Evolutionary conservation across 2,329 filamentous ascomycete species (phyloP).

Genomic region (Camillea tinctor): DNA sequence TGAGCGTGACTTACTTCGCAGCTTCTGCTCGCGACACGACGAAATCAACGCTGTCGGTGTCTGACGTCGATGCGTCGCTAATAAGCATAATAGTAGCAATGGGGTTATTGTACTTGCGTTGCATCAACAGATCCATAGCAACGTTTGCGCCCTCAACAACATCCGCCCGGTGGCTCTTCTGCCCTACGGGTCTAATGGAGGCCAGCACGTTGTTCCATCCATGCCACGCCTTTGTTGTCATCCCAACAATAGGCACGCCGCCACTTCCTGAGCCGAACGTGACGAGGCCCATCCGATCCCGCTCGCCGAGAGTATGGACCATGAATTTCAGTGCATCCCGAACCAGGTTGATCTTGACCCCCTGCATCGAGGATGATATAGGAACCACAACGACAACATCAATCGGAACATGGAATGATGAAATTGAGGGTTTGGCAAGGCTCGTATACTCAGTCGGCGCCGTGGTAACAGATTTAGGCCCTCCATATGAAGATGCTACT

Average conservation of each 20-base stretch:
- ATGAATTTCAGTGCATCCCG: conserved; percentile 91
- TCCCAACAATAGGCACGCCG: conserved; percentile 92
- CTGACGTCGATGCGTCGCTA: conserved; percentile 93
- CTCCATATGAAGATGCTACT: conserved; percentile 77
- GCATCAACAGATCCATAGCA: conserved; percentile 98
- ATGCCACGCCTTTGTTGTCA: conserved; percentile 93
- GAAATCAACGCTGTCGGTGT: conserved; percentile 94
- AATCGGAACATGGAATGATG: conserved; percentile 79
- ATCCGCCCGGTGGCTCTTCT: conserved; percentile 94
- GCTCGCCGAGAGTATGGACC: conserved; percentile 82
- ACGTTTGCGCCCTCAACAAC: conserved; percentile 97
- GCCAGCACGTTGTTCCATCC: conserved; percentile 86
- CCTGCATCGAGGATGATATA: conserved; percentile 97
- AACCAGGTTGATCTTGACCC: conserved; percentile 94
- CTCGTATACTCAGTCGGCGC: conserved; percentile 90
- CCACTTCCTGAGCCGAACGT: conserved; percentile 95
- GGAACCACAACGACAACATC: conserved; percentile 97
- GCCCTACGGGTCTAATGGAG: conserved; percentile 88
- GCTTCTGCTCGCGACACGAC: conserved; percentile 95
- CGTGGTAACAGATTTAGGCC: conserved; percentile 77
- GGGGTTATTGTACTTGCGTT: conserved; percentile 92
- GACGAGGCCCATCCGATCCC: conserved; percentile 94
- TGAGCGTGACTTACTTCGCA: conserved; percentile 69
- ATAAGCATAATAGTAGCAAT: conserved; percentile 95
- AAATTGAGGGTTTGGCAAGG: conserved; percentile 54